phyloP scores from a whole-genome alignment of 1,284 basidiomycete species.

The Ustilago tritici region DNA sequence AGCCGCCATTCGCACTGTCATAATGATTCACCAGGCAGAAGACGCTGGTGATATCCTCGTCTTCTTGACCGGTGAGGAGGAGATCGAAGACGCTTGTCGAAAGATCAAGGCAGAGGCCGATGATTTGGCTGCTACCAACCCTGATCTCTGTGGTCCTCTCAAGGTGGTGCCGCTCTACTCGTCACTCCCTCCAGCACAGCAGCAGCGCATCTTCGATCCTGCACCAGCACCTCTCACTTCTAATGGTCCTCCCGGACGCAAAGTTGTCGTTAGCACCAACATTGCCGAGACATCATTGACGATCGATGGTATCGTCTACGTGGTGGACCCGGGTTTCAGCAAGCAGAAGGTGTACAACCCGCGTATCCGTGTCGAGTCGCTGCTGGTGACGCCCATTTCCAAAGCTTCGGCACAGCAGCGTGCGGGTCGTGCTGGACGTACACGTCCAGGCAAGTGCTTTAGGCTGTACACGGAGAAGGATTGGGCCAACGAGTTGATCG shows the following conservation, averaged over 20 bases:
- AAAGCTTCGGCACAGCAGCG: constrained; percentile 96
- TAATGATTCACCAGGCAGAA: constrained; percentile 98
- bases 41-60: constrained; percentile 91
- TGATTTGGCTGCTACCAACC: constrained; percentile 59
- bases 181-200: constrained; percentile 89
- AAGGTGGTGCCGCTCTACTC: constrained; percentile 93
- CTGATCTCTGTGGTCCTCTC: constrained; percentile 75
- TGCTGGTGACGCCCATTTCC: constrained; percentile 93
- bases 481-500: constrained; percentile 86
- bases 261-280: constrained; percentile 95
- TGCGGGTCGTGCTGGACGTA: constrained; percentile 95
- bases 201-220: constrained; percentile 93
- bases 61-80: constrained; percentile 97
- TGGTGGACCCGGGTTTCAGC: constrained; percentile 96
- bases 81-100: constrained; percentile 95
- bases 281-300: constrained; percentile 98
- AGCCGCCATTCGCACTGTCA: constrained; percentile 92
- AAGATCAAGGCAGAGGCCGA: constrained; percentile 85
- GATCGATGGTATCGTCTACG: constrained; percentile 98
- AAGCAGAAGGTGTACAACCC: constrained; percentile 99
- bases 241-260: constrained; percentile 85
- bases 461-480: constrained; percentile 96
- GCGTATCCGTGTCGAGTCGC: constrained; percentile 91
- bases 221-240: constrained; percentile 77
- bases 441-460: constrained; percentile 96